Conservation (phyloP, 2,329 filamentous ascomycete genomes). For the Colletotrichum zoysiae region DNA sequence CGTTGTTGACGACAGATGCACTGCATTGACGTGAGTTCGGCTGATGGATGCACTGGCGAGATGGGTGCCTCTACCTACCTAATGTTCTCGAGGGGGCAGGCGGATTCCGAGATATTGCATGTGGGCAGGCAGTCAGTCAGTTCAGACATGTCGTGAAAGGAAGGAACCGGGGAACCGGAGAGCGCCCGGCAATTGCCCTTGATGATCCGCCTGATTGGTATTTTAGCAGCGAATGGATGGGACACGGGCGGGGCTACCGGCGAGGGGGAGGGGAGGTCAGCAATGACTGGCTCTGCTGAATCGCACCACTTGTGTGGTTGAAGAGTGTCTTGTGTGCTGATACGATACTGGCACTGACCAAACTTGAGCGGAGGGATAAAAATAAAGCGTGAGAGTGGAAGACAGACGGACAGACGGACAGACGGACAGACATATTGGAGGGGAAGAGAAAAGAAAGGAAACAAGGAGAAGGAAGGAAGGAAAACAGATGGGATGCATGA, state of each 20-base stretch:
- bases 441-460: background rate
- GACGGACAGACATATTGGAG: background rate
- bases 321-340: constrained; percentile 8
- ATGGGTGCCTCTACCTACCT: background rate
- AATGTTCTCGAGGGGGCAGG: background rate
- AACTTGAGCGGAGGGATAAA: background rate
- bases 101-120: background rate
- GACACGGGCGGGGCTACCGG: background rate
- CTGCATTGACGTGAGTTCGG: background rate
- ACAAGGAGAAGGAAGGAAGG: background rate
- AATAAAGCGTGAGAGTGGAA: background rate
- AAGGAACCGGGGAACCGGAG: constrained; percentile 28
- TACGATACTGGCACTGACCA: background rate
- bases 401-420: too few species aligned
- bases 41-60: background rate
- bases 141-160: constrained; percentile 5
- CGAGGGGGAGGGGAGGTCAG: constrained; percentile 15
- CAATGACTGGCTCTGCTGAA: constrained; percentile 10
- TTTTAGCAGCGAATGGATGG: constrained; percentile 4
- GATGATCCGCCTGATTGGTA: background rate
- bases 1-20: background rate
- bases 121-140: too few species aligned
- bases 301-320: background rate
- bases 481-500: background rate
- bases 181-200: constrained; percentile 18